Evolutionary conservation across 1,284 basidiomycete species (phyloP), one percentile per base, ranked within the genome.

Genomic region (Rhodofomes roseus): DNA sequence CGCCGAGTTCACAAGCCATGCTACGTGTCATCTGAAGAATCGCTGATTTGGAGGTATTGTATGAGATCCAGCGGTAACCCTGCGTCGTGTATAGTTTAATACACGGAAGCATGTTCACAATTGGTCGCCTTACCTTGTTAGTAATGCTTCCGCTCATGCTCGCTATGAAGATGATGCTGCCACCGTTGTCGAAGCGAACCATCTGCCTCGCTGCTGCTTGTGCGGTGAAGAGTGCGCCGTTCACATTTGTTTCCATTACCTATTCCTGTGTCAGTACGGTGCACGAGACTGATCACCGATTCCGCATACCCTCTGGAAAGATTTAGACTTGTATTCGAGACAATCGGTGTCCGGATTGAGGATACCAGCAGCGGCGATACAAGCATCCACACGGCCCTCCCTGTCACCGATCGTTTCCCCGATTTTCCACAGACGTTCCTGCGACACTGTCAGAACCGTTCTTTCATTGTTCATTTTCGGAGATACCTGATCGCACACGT

Each of bases 131-230:
- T 66, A 88, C 91, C 74, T 77, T 84, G 76, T 94, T 94, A 56
- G 91, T 90, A 64, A 95, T 86, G 56, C 86, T 86, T n/a, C 92
- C 93, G 50, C 89, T 90, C 90, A 95, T 93, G 60, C 90, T 92
- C 20, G 90, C 92, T 65, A 94, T 86, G 63, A 93, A 74, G 63
- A 92, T 83, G 64, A 95, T 92, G 65, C 90, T 93, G 1, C 91
- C 93, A 18, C 80, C 79, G 18, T 79, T 82, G 7, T 83, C 82
- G 64, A 87, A 90, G 34, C 84, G 79, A n/a, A 71, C 77, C 89
- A 91, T 93, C 73, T 90, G 85, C 58, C 84, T 79, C 9, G 90
- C 92, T 7, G 86, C 91, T 0, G 89, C 89, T 70, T 92, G 89
- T 8, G 89, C 89, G 7, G 90, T 90, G 68, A 85, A 87, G 62